Base-by-base conservation (phyloP, 179 eudicot species). In the Spergularia azorica region DNA sequence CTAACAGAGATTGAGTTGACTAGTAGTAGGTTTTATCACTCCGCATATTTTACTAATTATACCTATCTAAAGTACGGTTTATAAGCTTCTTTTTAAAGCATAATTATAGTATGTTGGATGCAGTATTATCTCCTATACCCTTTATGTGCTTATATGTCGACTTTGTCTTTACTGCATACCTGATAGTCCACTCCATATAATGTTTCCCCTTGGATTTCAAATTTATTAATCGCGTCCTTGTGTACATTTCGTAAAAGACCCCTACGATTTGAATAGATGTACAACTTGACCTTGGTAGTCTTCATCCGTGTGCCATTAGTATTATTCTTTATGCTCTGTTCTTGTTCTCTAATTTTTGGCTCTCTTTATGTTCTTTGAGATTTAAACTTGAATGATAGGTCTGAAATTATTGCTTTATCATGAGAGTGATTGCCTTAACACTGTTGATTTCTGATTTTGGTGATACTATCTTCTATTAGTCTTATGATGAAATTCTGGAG, bases 401-500 rank as follows among this genome's bases (percentile, higher is more conserved):
- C 58, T 18, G 39, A 50, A 50, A 9, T 43, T 41, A 11, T 68
- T 68, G 48, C 3, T 18, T 67, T 9, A n/a, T 50, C 21, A 12
- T 8, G 16, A 13, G 62, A 13, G 63, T 70, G 50, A 17, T 55
- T 32, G 32, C 9, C 55, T 0, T 55, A 14, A 21, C 54, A 21
- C 54, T 48, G 54, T 54, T 59, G 32, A 9, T 56, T 21, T 46
- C 41, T 70, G 2, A 67, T 48, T 57, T 3, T 74, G 76, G 52
- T 11, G 60, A 13, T 43, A 5, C 52, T 26, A 76, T 36, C 71
- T 39, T 75, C 51, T 59, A 82, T 72, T 67, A 95, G 98, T 85
- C 93, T 51, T 89, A 82, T 46, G 97, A 91, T 75, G 85, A 88
- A 73, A 83, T 95, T 67, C 81, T 91, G 76, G 99, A 95, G 90